Conservation (phyloP, 768 basidiomycete genomes). For the Gautieria morchelliformis region DNA sequence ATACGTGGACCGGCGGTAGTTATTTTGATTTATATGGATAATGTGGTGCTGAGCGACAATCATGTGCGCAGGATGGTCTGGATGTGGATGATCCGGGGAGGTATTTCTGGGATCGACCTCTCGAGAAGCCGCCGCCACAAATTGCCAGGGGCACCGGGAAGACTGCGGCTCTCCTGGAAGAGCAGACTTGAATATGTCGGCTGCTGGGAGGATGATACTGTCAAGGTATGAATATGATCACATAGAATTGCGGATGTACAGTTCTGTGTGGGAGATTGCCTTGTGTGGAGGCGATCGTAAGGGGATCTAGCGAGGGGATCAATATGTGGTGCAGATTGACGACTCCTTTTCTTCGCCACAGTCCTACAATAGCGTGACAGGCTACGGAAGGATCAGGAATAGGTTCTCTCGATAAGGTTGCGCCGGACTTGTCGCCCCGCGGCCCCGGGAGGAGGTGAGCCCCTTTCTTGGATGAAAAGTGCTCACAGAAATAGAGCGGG, state of each 20-base stretch:
- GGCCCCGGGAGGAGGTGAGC: not conserved
- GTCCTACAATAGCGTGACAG: not conserved
- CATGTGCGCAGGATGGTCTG: not conserved
- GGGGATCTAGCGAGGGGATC: not conserved
- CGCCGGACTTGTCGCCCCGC: not conserved
- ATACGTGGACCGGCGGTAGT: not conserved
- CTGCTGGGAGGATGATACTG: not conserved
- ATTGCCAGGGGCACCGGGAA: not conserved
- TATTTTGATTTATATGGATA: not conserved
- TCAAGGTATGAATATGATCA: not conserved
- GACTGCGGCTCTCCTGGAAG: not conserved
- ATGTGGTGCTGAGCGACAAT: not conserved
- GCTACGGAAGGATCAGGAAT: not conserved
- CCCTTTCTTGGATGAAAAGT: not conserved
- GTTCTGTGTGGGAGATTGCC: not conserved
- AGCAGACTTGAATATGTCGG: no score
- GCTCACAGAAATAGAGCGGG: not conserved
- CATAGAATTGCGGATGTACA: no score
- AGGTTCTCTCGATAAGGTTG: not conserved
- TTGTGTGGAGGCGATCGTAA: not conserved
- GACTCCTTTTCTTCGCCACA: not conserved
- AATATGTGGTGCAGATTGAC: not conserved
- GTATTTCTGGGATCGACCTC: not conserved
- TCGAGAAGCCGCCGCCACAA: not conserved
- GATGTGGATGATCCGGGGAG: slow-evolving; percentile 1